phyloP scores from a whole-genome alignment of 1,284 basidiomycete genomes.

The Apiotrichum porosum region DNA sequence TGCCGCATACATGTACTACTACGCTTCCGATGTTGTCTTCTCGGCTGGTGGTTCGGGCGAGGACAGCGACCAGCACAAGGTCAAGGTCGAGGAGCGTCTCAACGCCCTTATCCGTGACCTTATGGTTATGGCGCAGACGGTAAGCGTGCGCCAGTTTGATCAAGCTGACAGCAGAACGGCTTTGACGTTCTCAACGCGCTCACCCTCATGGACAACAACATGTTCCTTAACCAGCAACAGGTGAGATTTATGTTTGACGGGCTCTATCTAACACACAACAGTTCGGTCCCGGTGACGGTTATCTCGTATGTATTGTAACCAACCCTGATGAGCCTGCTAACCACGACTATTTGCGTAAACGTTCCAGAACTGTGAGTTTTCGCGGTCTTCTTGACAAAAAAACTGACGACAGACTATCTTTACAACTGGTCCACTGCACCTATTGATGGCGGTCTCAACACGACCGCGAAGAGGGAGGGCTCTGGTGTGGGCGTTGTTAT shows the following conservation, averaged over 20 bases:
- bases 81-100: conserved; percentile 65
- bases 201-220: conserved; percentile 88
- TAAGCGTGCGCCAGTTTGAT: conserved; percentile 30
- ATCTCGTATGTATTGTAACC: conserved; percentile 51
- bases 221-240: conserved; percentile 75
- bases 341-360: too few relatives aligned
- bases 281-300: conserved; percentile 87
- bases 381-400: background rate
- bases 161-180: conserved; percentile 53
- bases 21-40: conserved; percentile 49
- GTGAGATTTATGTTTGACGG: too few relatives aligned
- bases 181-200: conserved; percentile 97
- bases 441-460: conserved; percentile 58
- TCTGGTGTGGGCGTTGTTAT: conserved; percentile 48
- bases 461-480: conserved; percentile 30
- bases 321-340: background rate
- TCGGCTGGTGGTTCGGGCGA: conserved; percentile 26
- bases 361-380: conserved; percentile 33
- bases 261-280: too few relatives aligned
- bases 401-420: conserved; percentile 60
- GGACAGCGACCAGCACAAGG: conserved; percentile 42
- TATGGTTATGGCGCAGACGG: conserved; percentile 66
- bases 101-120: conserved; percentile 70
- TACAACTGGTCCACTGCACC: conserved; percentile 87
- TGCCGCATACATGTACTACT: conserved; percentile 57